Percentiles rank a stretch among this genome's conserved stretches.
Conservation (phyloP, 495 filamentous ascomycete genomes). For the Sabuloglossum arenarium region DNA sequence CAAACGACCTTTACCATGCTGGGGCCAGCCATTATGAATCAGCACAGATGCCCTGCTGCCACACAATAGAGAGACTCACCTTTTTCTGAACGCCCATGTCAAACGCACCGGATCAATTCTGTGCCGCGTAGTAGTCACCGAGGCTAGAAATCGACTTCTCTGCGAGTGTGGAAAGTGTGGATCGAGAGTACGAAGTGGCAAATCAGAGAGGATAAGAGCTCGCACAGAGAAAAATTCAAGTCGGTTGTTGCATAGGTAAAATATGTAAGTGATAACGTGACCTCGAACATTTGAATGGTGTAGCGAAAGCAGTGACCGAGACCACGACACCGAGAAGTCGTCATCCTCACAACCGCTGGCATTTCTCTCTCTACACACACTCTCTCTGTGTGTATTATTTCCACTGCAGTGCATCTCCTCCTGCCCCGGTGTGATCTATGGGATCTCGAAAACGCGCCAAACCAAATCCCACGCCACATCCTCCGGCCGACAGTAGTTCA, state of each 20-base stretch:
- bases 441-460: constrained; percentile 43
- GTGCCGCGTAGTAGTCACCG: background rate
- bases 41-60: background rate
- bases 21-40: background rate
- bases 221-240: no score
- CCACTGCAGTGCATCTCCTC: background rate
- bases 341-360: no score
- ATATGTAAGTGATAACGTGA: no score
- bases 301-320: no score
- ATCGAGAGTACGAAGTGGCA: no score
- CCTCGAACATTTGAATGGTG: no score
- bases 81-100: constrained; percentile 96
- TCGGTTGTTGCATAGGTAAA: no score
- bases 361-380: no score
- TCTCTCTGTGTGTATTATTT: no score
- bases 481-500: constrained; percentile 13
- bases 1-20: constrained; percentile 94
- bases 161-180: no score
- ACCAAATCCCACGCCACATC: constrained; percentile 24
- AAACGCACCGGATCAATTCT: background rate
- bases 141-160: background rate
- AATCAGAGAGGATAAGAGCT: no score
- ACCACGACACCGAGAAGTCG: no score
- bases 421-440: constrained; percentile 15
- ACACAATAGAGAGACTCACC: constrained; percentile 18